Percentiles rank a stretch among this genome's conserved stretches.
Conservation (phyloP, 106 monocot species). For the Xerophyta viscosa region DNA sequence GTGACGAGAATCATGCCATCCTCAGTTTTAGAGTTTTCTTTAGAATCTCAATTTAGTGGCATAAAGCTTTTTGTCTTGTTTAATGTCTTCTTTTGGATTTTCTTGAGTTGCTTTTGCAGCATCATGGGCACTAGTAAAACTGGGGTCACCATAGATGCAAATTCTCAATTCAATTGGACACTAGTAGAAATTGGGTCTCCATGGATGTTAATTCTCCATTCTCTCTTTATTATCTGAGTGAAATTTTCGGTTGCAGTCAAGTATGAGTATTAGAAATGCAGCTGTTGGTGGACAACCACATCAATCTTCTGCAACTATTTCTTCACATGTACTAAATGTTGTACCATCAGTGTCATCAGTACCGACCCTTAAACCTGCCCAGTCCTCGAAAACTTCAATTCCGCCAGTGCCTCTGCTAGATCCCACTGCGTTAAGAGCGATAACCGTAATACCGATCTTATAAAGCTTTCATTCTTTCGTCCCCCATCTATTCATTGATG, state of each 20-base stretch:
- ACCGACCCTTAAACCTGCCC: conserved; percentile 15
- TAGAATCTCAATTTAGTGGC: no score
- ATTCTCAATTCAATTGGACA: no score
- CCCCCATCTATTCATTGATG: conserved; percentile 34
- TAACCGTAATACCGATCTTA: conserved; percentile 30
- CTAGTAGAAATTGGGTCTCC: no score
- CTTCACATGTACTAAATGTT: conserved; percentile 25
- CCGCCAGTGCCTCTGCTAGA: conserved; percentile 28
- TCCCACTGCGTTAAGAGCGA: conserved; percentile 12
- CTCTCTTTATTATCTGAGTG: no score
- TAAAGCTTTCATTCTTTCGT: conserved; percentile 70
- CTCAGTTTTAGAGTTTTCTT: no score
- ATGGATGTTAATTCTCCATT: no score
- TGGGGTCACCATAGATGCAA: no score
- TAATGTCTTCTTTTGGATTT: no score
- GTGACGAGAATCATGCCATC: no score
- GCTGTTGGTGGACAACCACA: conserved; percentile 17
- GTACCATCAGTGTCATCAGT: conserved; percentile 21
- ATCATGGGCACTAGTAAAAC: no score
- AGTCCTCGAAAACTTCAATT: conserved; percentile 18
- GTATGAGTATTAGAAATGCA: conserved; percentile 33
- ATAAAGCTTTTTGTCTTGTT: no score
- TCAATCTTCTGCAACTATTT: conserved; percentile 11
- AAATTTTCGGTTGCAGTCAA: conserved; percentile 30
- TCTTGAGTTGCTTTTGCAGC: no score